These are phyloP conservation scores for Scleroderma citrinum DNA, from an alignment of 768 basidiomycete species.

Conservation along the genomic window DNA sequence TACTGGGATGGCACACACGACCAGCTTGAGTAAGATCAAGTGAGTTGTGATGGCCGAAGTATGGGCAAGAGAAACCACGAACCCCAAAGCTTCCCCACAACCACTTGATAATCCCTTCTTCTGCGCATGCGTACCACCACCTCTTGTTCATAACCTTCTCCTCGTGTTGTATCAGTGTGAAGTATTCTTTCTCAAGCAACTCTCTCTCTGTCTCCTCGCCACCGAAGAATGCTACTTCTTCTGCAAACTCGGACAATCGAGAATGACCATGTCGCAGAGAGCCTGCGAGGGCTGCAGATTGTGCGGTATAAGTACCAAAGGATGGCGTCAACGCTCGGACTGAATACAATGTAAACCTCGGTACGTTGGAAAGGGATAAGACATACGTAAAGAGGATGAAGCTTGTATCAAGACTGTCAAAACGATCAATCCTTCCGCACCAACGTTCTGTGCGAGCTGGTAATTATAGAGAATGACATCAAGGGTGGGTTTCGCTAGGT, in stretches of 20 bases:
- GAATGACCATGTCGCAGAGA: slow-evolving; percentile 90
- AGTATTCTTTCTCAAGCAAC: slow-evolving; percentile 85
- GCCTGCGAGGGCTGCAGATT: slow-evolving; percentile 83
- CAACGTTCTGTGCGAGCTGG: slow-evolving; percentile 89
- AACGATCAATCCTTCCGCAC: slow-evolving; percentile 83
- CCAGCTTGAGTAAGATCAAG: slow-evolving; percentile 42
- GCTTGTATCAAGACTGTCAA: slow-evolving; percentile 81
- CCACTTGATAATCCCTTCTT: slow-evolving; percentile 96
- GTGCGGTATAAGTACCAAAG: slow-evolving; percentile 86
- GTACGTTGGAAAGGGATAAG: slow-evolving; percentile 1
- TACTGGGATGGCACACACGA: slow-evolving; percentile 89
- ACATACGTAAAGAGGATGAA: slow-evolving; percentile 75
- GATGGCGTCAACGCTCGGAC: slow-evolving; percentile 87
- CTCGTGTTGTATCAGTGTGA: slow-evolving; percentile 78
- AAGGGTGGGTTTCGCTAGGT: slow-evolving; percentile 88
- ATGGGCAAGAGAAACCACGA: slow-evolving; percentile 24
- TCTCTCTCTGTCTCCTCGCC: slow-evolving; percentile 90
- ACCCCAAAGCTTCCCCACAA: slow-evolving; percentile 94
- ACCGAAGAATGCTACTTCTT: slow-evolving; percentile 84
- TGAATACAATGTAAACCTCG: slow-evolving; percentile 24
- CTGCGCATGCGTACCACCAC: slow-evolving; percentile 88
- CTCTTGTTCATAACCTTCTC: slow-evolving; percentile 70
- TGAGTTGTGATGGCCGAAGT: neutral
- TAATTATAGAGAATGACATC: slow-evolving; percentile 96
- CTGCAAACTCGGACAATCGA: slow-evolving; percentile 80